Evolutionary conservation across 2,329 filamentous ascomycete species (phyloP), one percentile per base, ranked within the genome.

Genomic region (Aspergillus sp.): DNA sequence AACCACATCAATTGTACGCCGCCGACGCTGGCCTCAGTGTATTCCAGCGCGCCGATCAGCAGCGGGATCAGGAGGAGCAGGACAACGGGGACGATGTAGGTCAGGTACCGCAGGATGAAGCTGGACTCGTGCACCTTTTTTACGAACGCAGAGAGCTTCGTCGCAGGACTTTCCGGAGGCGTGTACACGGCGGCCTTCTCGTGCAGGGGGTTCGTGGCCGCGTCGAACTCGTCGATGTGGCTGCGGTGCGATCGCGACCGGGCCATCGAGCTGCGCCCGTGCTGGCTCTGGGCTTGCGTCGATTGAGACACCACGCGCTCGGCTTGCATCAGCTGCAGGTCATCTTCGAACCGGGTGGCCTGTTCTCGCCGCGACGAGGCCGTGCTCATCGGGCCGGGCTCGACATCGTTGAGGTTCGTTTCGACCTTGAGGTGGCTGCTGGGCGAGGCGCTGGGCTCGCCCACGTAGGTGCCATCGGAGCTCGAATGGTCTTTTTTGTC

Each of bases 1-100:
- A 98, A 97, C 93, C 93, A 98, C 59, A 91, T 79, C 43, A 97
- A 78, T 61, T 86, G 70, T 0, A 96, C 91, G 17, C 89, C 91
- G 1, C 91, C 91, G 3, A 89, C 83, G 12, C 84, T 85, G 1
- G 88, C 79, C 48, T 82, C 63, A 15, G 79, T 76, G 61, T 82
- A 89, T 1, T 83, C 62, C 19, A 90, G 74, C 1, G 81, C 82
- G 5, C 88, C 89, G 23, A 91, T 73, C 5, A 91, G 76, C 41
- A 90, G 73, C 0, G 89, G 89, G 46, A 90, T 84, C 40, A 91
- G 77, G 5, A 92, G 77, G 5, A 91, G 72, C 12, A 86, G 62
- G 2, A 85, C 82, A 11, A 90, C 57, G 0, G 89, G 89, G 1
- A 82, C 76, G 63, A 90, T 89, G 68, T 92, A 92, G 21, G 85